Evolutionary conservation across 768 basidiomycete species (phyloP), one percentile per base, ranked within the genome.

Genomic region (Hortiboletus flavorubellus): DNA sequence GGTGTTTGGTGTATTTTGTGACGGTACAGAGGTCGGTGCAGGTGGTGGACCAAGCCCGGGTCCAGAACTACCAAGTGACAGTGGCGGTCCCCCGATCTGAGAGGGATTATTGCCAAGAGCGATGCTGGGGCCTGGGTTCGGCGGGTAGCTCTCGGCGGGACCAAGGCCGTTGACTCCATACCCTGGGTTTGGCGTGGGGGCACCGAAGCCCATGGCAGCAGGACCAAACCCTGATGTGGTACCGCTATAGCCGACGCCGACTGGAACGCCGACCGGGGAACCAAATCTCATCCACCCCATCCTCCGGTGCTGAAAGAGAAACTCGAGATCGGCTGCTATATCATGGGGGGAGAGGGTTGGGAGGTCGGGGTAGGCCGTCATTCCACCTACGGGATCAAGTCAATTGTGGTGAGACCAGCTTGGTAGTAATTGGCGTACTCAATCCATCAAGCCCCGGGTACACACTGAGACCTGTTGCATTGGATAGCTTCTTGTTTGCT

Each of bases 291-390:
- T 61, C 16, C 68, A 68, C 31, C 61, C 67, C 52, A 69, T 59
- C 30, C 63, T 60, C 53, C 68, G 64, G 43, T 80, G 73, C 49
- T 79, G 79, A 54, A 76, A 74, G 23, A 86, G 73, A 58, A 75
- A 80, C 2, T 84, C 82, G 30, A 85, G 73, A 62, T 86, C 85
- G 41, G 68, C 68, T 29, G 74, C 67, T 33, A 84, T 75, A 37
- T 86, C 84, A 30, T 66, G 65, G 0, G 78, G 63, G 9, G 79
- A 70, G 16, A 85, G 76, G 0, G 78, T 65, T n/a, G 60, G 50
- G 26, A 71, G 64, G 48, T 71, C 72, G 9, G 71, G 68, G 40
- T 73, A 72, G 23, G 66, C 53, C 14, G 59, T 66, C 71, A 34
- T 62, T 29, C 82, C 75, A 65, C 79, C 80, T 47, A 78, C 77